These are phyloP conservation scores for Gossypium longicalyx DNA, from an alignment of 345 rosid species.

Conservation along the genomic window DNA sequence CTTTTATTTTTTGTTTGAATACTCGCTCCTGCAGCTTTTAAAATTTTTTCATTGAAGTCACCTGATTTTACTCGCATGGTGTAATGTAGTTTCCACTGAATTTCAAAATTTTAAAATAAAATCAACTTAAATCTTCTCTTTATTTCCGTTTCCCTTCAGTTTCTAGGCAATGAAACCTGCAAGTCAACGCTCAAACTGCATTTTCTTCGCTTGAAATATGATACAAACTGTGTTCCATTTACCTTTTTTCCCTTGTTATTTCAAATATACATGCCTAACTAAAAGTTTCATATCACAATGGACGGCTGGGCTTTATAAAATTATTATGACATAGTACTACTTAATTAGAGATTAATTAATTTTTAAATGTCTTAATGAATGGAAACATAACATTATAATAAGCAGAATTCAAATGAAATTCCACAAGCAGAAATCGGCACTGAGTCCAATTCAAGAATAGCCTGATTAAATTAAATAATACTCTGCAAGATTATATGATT, in stretches of 20 bases:
- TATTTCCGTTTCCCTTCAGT: neutral
- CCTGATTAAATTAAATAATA: neutral
- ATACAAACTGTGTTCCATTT: neutral
- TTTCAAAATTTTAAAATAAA: neutral
- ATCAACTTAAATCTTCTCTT: neutral
- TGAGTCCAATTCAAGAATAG: neutral
- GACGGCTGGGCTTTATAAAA: neutral
- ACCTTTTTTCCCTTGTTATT: neutral
- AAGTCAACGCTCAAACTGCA: neutral
- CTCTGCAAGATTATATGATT: neutral
- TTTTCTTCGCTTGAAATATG: neutral
- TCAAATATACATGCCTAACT: neutral
- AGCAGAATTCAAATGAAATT: neutral
- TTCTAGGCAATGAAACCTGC: neutral
- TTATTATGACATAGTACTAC: neutral
- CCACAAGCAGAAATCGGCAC: neutral
- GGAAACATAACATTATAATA: neutral
- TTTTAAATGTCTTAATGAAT: neutral
- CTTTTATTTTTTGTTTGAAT: neutral
- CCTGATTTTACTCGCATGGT: neutral
- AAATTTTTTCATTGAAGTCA: no score
- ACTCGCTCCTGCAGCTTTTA: neutral
- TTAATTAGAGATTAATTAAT: neutral
- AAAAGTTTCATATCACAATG: neutral
- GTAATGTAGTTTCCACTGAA: neutral